A percentile compares a stretch with the other conserved stretches of the same genome.
Evolutionary conservation across 345 rosid genomes (phyloP).

Genomic region (Gynandropsis gynandra): DNA sequence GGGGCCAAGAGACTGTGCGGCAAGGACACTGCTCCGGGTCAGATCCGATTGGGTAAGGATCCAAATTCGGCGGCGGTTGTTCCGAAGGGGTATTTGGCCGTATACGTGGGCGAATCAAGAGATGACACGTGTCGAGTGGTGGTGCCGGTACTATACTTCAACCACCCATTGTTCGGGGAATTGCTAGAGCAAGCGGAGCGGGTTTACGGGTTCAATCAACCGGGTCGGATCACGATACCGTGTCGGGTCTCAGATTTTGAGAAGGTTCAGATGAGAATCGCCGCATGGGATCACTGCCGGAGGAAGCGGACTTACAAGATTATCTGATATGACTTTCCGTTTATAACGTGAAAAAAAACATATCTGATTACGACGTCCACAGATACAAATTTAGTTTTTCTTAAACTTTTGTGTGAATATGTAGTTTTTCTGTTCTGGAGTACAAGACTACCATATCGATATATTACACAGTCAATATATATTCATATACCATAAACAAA

Average conservation of each 20-base stretch:
- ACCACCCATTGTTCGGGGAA: constrained; percentile 79
- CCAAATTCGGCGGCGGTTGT: constrained; percentile 22
- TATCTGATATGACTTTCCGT: constrained; percentile 12
- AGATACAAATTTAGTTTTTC: not conserved
- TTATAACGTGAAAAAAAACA: not conserved
- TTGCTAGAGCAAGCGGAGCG: constrained; percentile 64
- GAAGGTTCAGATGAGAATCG: constrained; percentile 68
- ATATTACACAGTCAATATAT: too few species aligned
- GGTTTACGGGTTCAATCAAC: constrained; percentile 62
- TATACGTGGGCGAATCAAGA: constrained; percentile 52
- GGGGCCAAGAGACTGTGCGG: constrained; percentile 32
- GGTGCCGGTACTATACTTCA: constrained; percentile 75
- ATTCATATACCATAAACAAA: too few species aligned
- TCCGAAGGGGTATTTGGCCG: constrained; percentile 75
- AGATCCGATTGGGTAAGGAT: constrained; percentile 35
- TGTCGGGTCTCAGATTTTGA: constrained; percentile 72
- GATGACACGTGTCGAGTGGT: constrained; percentile 40
- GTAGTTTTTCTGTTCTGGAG: too few species aligned
- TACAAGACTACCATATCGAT: too few species aligned
- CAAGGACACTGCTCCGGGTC: constrained; percentile 27
- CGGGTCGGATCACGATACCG: constrained; percentile 74
- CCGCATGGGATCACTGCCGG: constrained; percentile 43
- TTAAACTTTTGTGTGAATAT: too few species aligned
- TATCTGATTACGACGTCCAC: too few species aligned
- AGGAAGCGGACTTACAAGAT: constrained; percentile 19